phyloP scores from a whole-genome alignment of 257 asterid genomes.

The Salvia hispanica region DNA sequence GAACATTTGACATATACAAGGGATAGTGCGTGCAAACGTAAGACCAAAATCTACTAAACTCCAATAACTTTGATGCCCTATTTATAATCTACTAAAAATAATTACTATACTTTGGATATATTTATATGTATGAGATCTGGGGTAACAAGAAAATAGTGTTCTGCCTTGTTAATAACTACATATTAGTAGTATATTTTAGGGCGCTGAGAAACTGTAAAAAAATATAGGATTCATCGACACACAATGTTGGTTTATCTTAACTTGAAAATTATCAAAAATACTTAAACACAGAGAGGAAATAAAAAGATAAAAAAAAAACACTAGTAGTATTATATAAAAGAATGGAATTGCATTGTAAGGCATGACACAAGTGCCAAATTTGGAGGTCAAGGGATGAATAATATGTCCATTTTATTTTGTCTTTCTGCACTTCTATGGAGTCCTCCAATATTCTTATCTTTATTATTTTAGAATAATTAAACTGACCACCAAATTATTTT shows the following conservation, averaged over 20 bases:
- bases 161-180: conserved; percentile 18
- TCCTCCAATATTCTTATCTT: conserved; percentile 20
- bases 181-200: background rate
- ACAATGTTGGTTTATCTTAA: background rate
- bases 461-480: background rate
- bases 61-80: background rate
- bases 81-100: background rate
- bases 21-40: conserved; percentile 10
- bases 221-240: conserved; percentile 29
- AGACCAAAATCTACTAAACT: conserved; percentile 10
- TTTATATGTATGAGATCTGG: background rate
- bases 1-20: background rate
- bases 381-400: conserved; percentile 4
- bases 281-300: background rate
- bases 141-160: background rate
- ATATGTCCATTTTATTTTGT: conserved; percentile 19
- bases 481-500: background rate
- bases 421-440: conserved; percentile 22
- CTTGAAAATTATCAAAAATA: conserved; percentile 9
- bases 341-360: conserved; percentile 21
- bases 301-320: background rate
- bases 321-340: background rate
- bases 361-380: conserved; percentile 24
- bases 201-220: background rate
- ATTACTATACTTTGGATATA: background rate